Evolutionary conservation across 768 basidiomycete species (phyloP).

Genomic region (Tremella fuciformis): DNA sequence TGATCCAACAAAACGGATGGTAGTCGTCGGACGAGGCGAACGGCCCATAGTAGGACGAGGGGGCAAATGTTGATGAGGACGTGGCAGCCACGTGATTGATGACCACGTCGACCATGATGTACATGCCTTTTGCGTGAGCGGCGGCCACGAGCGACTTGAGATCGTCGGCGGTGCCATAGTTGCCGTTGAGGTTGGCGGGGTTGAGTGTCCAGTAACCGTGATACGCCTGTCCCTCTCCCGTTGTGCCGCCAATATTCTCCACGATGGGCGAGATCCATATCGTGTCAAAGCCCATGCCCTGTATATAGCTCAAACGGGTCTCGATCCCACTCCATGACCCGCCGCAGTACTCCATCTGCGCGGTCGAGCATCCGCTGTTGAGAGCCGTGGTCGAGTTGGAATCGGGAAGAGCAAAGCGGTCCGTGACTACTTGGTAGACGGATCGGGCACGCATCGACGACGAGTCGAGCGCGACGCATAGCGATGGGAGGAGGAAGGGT

Average conservation of each 20-base stretch:
- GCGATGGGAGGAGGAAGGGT: constrained; percentile 14
- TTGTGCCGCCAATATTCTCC: constrained; percentile 68
- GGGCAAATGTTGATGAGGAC: constrained; percentile 61
- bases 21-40: constrained; percentile 59
- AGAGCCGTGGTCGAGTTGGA: constrained; percentile 50
- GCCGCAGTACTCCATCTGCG: constrained; percentile 63
- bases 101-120: constrained; percentile 80
- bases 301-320: constrained; percentile 79
- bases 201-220: constrained; percentile 72
- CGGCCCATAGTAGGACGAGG: constrained; percentile 38
- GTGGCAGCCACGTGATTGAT: constrained; percentile 78
- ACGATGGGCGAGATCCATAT: constrained; percentile 81
- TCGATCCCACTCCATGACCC: constrained; percentile 73
- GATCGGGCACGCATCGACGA: constrained; percentile 71
- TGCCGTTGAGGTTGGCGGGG: constrained; percentile 60
- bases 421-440: constrained; percentile 77
- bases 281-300: constrained; percentile 76
- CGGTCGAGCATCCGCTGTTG: constrained; percentile 21
- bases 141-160: constrained; percentile 65
- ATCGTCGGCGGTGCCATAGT: constrained; percentile 71
- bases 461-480: constrained; percentile 47
- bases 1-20: constrained; percentile 72
- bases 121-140: constrained; percentile 73
- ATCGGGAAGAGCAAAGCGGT: constrained; percentile 67
- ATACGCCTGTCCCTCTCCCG: constrained; percentile 57